These are phyloP conservation scores for Penicillium sp. DNA, from an alignment of 2,329 filamentous ascomycete species.

Conservation along the genomic window DNA sequence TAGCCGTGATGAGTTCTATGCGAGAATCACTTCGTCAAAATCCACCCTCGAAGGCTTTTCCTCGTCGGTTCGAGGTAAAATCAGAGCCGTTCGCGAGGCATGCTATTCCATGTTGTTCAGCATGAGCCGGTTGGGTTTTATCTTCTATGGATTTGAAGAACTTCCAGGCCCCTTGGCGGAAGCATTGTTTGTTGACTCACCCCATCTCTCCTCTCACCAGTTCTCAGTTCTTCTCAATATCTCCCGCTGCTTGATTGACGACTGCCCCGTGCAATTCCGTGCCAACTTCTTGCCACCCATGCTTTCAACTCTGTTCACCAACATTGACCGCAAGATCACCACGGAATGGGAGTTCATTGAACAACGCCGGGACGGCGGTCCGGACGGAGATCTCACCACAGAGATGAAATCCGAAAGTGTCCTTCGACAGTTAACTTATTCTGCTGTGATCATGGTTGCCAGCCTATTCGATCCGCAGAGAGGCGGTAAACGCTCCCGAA, in stretches of 20 bases:
- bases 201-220: slow-evolving; percentile 85
- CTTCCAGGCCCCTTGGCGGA: slow-evolving; percentile 80
- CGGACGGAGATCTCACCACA: slow-evolving; percentile 79
- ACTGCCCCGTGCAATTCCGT: slow-evolving; percentile 79
- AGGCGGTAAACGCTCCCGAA: slow-evolving; percentile 54
- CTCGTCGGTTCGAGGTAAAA: slow-evolving; percentile 85
- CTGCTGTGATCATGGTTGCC: slow-evolving; percentile 87
- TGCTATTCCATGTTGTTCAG: slow-evolving; percentile 94
- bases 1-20: slow-evolving; percentile 95
- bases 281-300: slow-evolving; percentile 82
- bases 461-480: slow-evolving; percentile 77
- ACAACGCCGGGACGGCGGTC: slow-evolving; percentile 58
- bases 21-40: slow-evolving; percentile 84
- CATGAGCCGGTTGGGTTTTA: slow-evolving; percentile 80
- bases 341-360: slow-evolving; percentile 82
- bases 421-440: slow-evolving; percentile 86
- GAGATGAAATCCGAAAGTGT: slow-evolving; percentile 99
- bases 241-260: slow-evolving; percentile 83
- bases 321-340: slow-evolving; percentile 84
- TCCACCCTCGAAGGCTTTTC: slow-evolving; percentile 89
- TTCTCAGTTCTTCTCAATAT: slow-evolving; percentile 91
- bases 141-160: slow-evolving; percentile 88
- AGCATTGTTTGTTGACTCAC: slow-evolving; percentile 79
- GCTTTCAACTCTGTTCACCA: slow-evolving; percentile 76
- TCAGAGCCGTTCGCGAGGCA: slow-evolving; percentile 87